Evolutionary conservation across 2,329 filamentous ascomycete genomes (phyloP), one percentile per base, ranked within the genome.

Genomic region (Arthrobotrys conoides): DNA sequence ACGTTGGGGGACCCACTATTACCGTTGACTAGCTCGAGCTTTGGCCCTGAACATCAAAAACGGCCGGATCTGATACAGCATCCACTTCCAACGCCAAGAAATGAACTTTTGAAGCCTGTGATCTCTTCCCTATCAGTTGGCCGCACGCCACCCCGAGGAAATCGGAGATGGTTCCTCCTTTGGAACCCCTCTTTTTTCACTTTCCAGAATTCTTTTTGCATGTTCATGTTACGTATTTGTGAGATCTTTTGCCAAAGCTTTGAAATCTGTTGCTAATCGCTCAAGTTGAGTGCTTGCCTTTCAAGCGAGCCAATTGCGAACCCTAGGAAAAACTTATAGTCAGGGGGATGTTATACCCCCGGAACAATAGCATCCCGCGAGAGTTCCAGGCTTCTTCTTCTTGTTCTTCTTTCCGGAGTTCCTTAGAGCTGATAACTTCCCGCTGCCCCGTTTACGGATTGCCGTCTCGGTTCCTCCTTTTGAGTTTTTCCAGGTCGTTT

Each of bases 301-400:
- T 33, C 61, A 73, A 73, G 63, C 70, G 70, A 73, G 27, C 70
- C 61, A 73, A 73, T 73, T n/a, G 36, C 44, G 20, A 51, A 61
- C 61, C 61, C 70, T 41, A 18, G 69, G 70, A 67, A 67, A 33
- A 61, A 73, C 33, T 51, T 61, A 73, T 66, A 67, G 55, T 67
- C 44, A 73, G 70, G 70, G 70, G 61, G 70, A 67, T 49, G 24
- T 48, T 67, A 73, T 73, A 67, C 59, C 59, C 59, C 68, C 68
- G 46, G 68, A 51, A 64, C 22, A 59, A 63, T 71, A 64, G n/a
- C 59, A 65, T 64, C 69, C 69, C 69, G 61, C 36, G 59, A 46
- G 48, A 44, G 36, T 41, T 61, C 22, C 38, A 57, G 57, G 68
- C 44, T 20, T 46, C 44, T 49, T 33, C 27, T 30, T 30, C 27